These are phyloP conservation scores for Acrocalymma vagum DNA, from an alignment of 2,329 filamentous ascomycete species.

Conservation along the genomic window DNA sequence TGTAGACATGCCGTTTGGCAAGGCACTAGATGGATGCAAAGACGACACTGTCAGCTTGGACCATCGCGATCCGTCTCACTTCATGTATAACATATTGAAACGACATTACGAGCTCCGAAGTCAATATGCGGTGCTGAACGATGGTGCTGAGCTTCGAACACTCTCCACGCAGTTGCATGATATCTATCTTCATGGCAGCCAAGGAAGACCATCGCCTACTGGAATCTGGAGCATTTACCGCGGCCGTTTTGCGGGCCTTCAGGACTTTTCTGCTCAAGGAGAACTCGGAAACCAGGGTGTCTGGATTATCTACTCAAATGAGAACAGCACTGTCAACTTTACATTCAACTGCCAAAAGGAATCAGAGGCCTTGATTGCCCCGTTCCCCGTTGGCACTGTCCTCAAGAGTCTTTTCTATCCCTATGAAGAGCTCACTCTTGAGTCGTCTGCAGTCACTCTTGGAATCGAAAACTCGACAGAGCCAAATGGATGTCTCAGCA, in stretches of 20 bases:
- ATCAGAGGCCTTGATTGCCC: constrained; percentile 62
- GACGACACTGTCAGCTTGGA: constrained; percentile 67
- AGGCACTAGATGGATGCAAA: constrained; percentile 62
- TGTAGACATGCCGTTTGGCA: constrained; percentile 65
- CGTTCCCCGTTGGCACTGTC: constrained; percentile 62
- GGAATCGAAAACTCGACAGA: constrained; percentile 32
- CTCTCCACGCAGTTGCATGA: constrained; percentile 63
- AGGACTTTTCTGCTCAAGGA: constrained; percentile 56
- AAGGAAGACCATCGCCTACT: constrained; percentile 28
- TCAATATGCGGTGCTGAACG: constrained; percentile 66
- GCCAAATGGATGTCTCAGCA: constrained; percentile 65
- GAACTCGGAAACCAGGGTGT: constrained; percentile 56
- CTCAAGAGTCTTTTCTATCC: constrained; percentile 72
- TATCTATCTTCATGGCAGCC: constrained; percentile 27
- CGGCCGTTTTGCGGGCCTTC: constrained; percentile 58
- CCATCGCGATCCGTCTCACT: constrained; percentile 69
- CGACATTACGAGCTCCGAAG: constrained; percentile 68
- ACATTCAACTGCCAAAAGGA: constrained; percentile 64
- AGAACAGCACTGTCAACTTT: constrained; percentile 60
- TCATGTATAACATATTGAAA: constrained; percentile 68
- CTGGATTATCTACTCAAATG: constrained; percentile 63
- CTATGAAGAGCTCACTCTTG: constrained; percentile 64
- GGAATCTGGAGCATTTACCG: constrained; percentile 68
- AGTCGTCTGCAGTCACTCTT: constrained; percentile 54
- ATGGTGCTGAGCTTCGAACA: constrained; percentile 64